Evolutionary conservation across 2,329 filamentous ascomycete species (phyloP), one percentile per base, ranked within the genome.

Genomic region (Hypoxylon sp.): DNA sequence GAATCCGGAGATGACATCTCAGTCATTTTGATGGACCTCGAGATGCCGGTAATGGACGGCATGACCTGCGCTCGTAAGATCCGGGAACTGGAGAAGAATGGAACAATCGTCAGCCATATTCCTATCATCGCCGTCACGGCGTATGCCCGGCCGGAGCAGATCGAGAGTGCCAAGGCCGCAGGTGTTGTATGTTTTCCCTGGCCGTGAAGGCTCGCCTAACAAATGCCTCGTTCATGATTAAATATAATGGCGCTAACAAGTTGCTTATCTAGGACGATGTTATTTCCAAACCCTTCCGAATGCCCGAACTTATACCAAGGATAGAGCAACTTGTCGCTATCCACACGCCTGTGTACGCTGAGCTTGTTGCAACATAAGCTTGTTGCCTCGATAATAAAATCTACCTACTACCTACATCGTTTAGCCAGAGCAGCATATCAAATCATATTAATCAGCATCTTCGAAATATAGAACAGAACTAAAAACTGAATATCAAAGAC

Each of bases 31-130:
- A 91, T 92, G 88, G 89, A 92, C 65, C 77, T 91, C 36, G 88
- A 91, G 64, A 92, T 92, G 89, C 89, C 89, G 1, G 79, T 91
- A 31, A 91, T 91, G 89, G 88, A 92, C 63, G 89, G 89, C 25
- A 82, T 89, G 69, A 87, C 87, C 2, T 90, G 88, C 57, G 85
- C 88, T 8, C 77, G 79, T 30, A 81, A 76, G 52, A 91, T 93
- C 43, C 80, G 89, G 12, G 79, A 87, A 52, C 74, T 89, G 12
- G 87, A 92, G 67, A 73, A 72, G 37, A 76, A 82, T 43, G 83
- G 83, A 13, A 81, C 77, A 21, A 80, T 89, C 36, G 75, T 79
- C 12, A 73, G 77, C 38, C 87, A 90, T 63, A 82, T 90, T n/a
- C 87, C 88, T 2, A 89, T 90, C 60, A 89, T 91, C 61, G 88